phyloP scores from a whole-genome alignment of 441 rosid species.

The Jatropha multifida region DNA sequence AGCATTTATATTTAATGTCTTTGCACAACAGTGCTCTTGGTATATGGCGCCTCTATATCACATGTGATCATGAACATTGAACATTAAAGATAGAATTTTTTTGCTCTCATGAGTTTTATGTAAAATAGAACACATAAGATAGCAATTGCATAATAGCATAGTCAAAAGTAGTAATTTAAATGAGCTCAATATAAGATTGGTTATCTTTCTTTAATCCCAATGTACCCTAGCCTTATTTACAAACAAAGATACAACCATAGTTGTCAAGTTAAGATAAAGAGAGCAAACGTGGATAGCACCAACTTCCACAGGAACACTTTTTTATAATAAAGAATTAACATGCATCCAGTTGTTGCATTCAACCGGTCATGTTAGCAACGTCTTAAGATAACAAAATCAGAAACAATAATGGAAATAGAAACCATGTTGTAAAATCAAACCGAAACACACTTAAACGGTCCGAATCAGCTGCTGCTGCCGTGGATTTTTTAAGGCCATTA shows the following conservation, averaged over 20 bases:
- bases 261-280: neutral
- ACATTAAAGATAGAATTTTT: neutral
- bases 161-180: neutral
- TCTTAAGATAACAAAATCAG: too few species aligned
- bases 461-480: too few species aligned
- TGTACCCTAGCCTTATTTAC: neutral
- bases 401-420: too few species aligned
- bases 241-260: neutral
- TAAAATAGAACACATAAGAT: neutral
- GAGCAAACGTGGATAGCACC: neutral
- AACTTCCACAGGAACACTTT: neutral
- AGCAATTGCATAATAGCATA: neutral
- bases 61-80: neutral
- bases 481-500: too few species aligned
- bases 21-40: neutral
- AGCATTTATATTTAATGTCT: slow-evolving; percentile 1
- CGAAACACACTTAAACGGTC: too few species aligned
- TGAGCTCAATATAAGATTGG: slow-evolving; percentile 1
- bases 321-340: neutral
- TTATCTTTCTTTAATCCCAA: neutral
- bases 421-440: too few species aligned
- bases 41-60: neutral
- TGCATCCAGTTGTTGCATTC: neutral
- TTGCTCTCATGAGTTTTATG: neutral
- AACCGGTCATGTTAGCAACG: neutral